phyloP scores from a whole-genome alignment of 2,329 filamentous ascomycete species.

The Cladophialophora psammophila region DNA sequence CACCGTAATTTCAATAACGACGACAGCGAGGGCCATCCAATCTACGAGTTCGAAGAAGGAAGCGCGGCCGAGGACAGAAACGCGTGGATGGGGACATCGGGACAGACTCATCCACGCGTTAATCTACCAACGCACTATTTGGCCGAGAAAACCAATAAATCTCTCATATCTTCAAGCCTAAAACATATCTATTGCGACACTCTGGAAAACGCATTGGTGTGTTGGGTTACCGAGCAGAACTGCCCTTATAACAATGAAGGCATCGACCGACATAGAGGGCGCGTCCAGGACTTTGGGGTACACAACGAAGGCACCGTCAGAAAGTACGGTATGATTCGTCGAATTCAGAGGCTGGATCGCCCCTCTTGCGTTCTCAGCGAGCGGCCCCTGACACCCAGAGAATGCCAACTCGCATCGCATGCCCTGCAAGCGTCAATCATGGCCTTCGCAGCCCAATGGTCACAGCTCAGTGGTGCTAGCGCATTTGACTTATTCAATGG shows the following conservation, averaged over 20 bases:
- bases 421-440: slow-evolving; percentile 19
- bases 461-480: slow-evolving; percentile 6
- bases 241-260: slow-evolving; percentile 45
- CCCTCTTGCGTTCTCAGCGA: slow-evolving; percentile 14
- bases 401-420: not conserved
- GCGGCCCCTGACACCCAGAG: slow-evolving; percentile 3
- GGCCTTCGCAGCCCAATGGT: slow-evolving; percentile 22
- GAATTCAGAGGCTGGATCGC: slow-evolving; percentile 16
- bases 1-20: no score
- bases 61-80: no score
- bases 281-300: not conserved
- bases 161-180: slow-evolving; percentile 17
- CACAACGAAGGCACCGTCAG: not conserved
- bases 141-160: slow-evolving; percentile 12
- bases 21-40: no score
- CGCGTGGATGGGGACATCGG: no score
- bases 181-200: slow-evolving; percentile 24
- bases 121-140: not conserved
- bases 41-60: no score
- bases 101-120: no score
- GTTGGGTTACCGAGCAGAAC: slow-evolving; percentile 29
- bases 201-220: slow-evolving; percentile 26
- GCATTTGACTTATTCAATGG: slow-evolving; percentile 8
- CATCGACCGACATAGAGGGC: not conserved
- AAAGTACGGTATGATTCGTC: slow-evolving; percentile 15